Base-by-base conservation (phyloP, 345 rosid genomes). In the Hypericum perforatum region DNA sequence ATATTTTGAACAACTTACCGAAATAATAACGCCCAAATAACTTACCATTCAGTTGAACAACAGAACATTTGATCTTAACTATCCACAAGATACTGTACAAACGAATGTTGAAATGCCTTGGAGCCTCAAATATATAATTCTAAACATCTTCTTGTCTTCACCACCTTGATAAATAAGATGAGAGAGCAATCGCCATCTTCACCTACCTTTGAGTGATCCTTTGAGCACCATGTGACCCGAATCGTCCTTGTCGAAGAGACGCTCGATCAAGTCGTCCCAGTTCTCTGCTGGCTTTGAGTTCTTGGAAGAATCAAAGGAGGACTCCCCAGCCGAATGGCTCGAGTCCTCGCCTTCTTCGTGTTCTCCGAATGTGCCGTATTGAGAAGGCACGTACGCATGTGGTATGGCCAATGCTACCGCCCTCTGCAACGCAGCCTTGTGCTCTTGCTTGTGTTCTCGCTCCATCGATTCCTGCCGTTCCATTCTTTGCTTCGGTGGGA, bases 381-480 rank as follows among this genome's bases (percentile, higher is more conserved):
- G 73, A 39, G 86, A 85, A 11, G 82, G 66, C 16, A 76, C 69
- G 59, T 54, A 74, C 0, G 90, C 94, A 58, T 83, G 90, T 3
- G 94, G 98, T 57, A 88, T 94, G 11, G 73, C 66, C 39, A 88
- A 67, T 0, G 88, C 77, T 41, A 76, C 98, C 16, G 94, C 96
- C 64, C 95, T 85, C 58, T 81, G 76, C 49, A 85, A 54, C 0
- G 95, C 98, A n/a, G 90, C 96, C 71, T 61, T 77, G 70, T 91
- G 63, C 74, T 91, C 96, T 59, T 80, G 62, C 0, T 41, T 68
- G 59, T 86, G 94, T 43, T 90, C 96, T 64, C 74, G 76, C 1
- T 68, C 88, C 57, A 83, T 37, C 7, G 88, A 78, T 66, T 88
- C 71, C 65, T 85, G 95, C 47, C 89, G 75, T 74, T 92, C 95